Conservation (phyloP, 2,329 filamentous ascomycete species). For the Diaporthe sp. region DNA sequence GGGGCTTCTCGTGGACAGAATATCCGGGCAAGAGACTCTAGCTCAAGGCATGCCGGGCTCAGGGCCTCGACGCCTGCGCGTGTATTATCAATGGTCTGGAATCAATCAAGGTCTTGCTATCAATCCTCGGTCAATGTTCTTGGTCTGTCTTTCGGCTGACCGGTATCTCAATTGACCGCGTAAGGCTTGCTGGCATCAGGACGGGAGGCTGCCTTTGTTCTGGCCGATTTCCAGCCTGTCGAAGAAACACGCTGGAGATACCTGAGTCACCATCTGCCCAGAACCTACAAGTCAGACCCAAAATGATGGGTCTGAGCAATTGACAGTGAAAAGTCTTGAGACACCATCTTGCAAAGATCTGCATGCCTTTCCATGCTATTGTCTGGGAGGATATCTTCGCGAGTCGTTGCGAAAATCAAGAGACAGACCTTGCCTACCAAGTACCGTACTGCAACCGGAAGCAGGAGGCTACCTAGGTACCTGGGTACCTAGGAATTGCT, state of each 20-base stretch:
- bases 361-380: neutral
- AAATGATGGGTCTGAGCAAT: no score
- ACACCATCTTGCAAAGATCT: neutral
- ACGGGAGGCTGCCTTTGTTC: neutral
- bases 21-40: neutral
- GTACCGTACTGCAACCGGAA: no score
- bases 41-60: neutral
- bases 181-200: no score
- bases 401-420: neutral
- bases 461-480: neutral
- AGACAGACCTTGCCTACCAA: neutral
- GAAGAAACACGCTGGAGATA: neutral
- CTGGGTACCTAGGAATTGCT: neutral
- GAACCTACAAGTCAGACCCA: no score
- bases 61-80: neutral
- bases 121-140: neutral
- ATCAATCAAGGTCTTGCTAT: neutral
- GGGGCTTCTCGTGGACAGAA: neutral
- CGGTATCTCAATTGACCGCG: neutral
- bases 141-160: neutral
- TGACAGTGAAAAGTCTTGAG: neutral
- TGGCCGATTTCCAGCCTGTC: neutral
- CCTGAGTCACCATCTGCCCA: neutral
- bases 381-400: neutral
- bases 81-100: neutral